Base-by-base conservation (phyloP, 2,329 filamentous ascomycete species). In the Trichoderma sp. region DNA sequence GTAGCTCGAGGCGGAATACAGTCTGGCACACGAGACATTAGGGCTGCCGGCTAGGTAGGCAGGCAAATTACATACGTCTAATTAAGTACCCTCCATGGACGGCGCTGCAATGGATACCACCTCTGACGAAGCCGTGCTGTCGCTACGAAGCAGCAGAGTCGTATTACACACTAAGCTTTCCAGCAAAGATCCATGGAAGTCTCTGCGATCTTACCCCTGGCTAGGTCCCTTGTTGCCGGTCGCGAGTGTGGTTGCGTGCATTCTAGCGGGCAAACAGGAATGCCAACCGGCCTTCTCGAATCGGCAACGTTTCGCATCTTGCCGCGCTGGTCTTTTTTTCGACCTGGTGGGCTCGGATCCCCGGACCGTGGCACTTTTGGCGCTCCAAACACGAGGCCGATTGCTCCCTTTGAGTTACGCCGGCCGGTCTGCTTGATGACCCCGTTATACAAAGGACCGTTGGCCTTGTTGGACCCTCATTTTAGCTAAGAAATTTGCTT, bases 161-260 rank as follows among this genome's bases (percentile, higher is more conserved):
- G 36, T 21, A 26, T 26, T 26, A 15, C n/a, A 26, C 34, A 60
- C 65, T 47, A 47, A 51, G 56, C 47, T 60, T 60, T 68, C 65
- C 56, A 43, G 65, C 56, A 60, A 47, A 47, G 67, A 70, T 70
- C 57, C 58, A 56, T 63, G 43, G 43, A 63, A 68, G n/a, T 34
- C 56, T 12, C 36, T 60, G 56, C 65, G 56, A 68, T 68, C 53
- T 64, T 39, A 21, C 24, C 61, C 69, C 34, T 47, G 60, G 24
- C 60, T 60, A 71, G 61, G 61, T 58, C 51, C 61, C 69, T 66
- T 58, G 53, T 56, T 60, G 61, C 62, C 53, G 47, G 69, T 65
- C 21, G 51, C 43, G 26, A 71, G 69, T 66, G 69, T 64, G 69
- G 60, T 60, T 71, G 69, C 69, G 69, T 66, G 69, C 62, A 71